These are phyloP conservation scores for Oryza officinalis DNA, from an alignment of 176 grass and related monocot species.

Conservation along the genomic window DNA sequence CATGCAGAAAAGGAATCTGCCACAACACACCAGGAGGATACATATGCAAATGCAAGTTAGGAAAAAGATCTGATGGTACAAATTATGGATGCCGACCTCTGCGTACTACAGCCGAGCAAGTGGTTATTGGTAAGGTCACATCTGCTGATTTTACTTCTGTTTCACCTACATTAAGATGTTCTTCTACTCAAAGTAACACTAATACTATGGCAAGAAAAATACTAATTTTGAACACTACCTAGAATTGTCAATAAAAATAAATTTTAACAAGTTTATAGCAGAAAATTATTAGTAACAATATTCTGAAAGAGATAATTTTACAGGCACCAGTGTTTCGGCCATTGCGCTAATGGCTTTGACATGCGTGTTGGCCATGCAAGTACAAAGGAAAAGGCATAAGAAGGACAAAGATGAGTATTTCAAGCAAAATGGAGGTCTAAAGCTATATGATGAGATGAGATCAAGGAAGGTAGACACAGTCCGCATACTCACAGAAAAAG, in stretches of 20 bases:
- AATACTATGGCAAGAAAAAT: neutral
- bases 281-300: neutral
- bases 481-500: neutral
- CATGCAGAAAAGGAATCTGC: slow-evolving; percentile 25
- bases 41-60: slow-evolving; percentile 21
- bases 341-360: neutral
- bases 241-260: neutral
- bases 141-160: neutral
- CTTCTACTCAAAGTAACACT: neutral
- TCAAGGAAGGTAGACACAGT: slow-evolving; percentile 31
- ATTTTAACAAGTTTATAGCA: neutral
- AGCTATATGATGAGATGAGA: slow-evolving; percentile 45
- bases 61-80: slow-evolving; percentile 7
- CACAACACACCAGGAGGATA: slow-evolving; percentile 25
- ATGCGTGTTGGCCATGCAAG: neutral
- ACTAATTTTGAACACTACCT: neutral
- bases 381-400: slow-evolving; percentile 18
- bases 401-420: slow-evolving; percentile 31
- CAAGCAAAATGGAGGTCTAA: slow-evolving; percentile 25
- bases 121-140: slow-evolving; percentile 29
- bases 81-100: slow-evolving; percentile 15
- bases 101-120: neutral
- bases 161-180: neutral
- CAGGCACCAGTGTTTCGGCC: neutral
- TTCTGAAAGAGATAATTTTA: neutral